These are phyloP conservation scores for Xylaria cubensis DNA, from an alignment of 495 filamentous ascomycete species.

Conservation along the genomic window DNA sequence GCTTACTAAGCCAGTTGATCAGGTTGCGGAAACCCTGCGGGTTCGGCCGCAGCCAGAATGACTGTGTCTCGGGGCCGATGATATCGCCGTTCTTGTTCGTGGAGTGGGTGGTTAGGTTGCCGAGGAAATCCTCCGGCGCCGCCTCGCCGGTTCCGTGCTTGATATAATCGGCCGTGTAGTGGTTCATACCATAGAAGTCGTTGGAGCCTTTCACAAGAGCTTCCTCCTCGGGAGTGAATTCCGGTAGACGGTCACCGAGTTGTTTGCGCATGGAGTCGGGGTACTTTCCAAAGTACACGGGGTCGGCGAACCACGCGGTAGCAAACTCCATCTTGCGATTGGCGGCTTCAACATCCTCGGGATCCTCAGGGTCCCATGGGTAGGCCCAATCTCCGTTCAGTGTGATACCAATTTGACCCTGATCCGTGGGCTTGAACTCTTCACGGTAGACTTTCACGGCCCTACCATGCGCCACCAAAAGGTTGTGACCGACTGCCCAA, in stretches of 20 bases:
- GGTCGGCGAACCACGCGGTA: conserved; percentile 75
- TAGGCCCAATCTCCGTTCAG: conserved; percentile 67
- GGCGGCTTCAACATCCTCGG: conserved; percentile 63
- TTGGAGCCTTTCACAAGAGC: conserved; percentile 75
- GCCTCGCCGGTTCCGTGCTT: conserved; percentile 67
- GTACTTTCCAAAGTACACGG: conserved; percentile 77
- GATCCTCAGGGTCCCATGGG: conserved; percentile 63
- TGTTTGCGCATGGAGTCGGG: conserved; percentile 78
- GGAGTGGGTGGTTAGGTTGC: conserved; percentile 72
- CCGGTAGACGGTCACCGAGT: conserved; percentile 71
- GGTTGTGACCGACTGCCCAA: conserved; percentile 68
- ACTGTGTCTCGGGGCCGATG: conserved; percentile 78
- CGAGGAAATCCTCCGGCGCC: conserved; percentile 68
- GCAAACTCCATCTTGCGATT: conserved; percentile 70
- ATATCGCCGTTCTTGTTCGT: conserved; percentile 70
- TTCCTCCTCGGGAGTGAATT: conserved; percentile 68
- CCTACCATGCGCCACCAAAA: conserved; percentile 63
- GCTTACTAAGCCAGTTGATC: conserved; percentile 78
- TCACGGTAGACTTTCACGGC: conserved; percentile 72
- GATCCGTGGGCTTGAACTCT: conserved; percentile 66
- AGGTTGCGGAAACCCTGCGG: conserved; percentile 76
- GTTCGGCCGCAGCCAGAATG: conserved; percentile 74
- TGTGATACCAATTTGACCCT: conserved; percentile 68
- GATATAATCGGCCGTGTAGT: conserved; percentile 85
- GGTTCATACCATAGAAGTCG: conserved; percentile 87